phyloP scores from a whole-genome alignment of 148 eudicot species.

The Arbutus unedo region DNA sequence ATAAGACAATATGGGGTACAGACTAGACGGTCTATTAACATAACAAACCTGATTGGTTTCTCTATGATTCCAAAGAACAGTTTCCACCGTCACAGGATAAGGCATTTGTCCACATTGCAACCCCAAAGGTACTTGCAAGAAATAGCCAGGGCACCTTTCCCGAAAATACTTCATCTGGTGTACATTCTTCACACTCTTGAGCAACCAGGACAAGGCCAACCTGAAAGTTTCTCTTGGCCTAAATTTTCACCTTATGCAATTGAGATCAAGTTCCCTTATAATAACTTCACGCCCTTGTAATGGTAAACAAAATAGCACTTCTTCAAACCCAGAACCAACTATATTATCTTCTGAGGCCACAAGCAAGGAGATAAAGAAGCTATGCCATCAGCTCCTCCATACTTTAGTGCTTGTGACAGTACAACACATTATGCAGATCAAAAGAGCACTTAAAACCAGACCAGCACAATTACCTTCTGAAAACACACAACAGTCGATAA shows the following conservation, averaged over 20 bases:
- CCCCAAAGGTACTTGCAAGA: background rate
- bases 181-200: too few relatives aligned
- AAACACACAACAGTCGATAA: background rate
- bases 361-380: too few relatives aligned
- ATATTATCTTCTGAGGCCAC: background rate
- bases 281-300: background rate
- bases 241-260: background rate
- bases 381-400: background rate
- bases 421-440: background rate
- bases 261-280: background rate
- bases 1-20: background rate
- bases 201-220: too few relatives aligned
- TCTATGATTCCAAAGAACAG: background rate
- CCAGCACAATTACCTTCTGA: background rate
- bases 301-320: background rate
- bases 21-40: background rate
- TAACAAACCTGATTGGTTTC: background rate
- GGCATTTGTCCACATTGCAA: background rate
- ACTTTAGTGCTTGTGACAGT: background rate
- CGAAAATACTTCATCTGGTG: background rate
- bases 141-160: background rate
- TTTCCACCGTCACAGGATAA: background rate
- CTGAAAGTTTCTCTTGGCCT: background rate
- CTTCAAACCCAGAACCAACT: constrained; percentile 2
- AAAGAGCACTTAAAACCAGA: background rate